These are phyloP conservation scores for Trichophyton equinum DNA, from an alignment of 2,329 filamentous ascomycete species.

Conservation along the genomic window DNA sequence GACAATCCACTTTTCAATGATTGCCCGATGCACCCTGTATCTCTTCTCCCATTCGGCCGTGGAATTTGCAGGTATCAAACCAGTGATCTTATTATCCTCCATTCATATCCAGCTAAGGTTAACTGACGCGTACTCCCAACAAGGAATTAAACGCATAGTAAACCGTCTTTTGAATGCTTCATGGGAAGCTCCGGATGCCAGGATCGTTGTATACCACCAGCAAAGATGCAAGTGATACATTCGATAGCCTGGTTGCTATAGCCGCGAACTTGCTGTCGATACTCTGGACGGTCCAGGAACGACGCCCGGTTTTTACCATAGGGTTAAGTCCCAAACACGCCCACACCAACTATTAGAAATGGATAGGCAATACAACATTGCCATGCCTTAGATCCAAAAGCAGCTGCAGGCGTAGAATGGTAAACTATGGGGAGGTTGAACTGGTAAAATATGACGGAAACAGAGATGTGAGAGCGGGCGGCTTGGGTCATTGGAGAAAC, in stretches of 20 bases:
- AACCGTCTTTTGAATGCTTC: slow-evolving; percentile 31
- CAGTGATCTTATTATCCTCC: slow-evolving; percentile 49
- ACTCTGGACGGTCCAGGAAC: slow-evolving; percentile 19
- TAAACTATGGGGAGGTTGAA: slow-evolving; percentile 67
- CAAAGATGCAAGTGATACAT: slow-evolving; percentile 39
- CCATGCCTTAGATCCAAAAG: slow-evolving; percentile 36
- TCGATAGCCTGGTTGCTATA: slow-evolving; percentile 58
- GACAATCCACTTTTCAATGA: slow-evolving; percentile 34
- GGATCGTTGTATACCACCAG: slow-evolving; percentile 23
- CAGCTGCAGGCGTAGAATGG: slow-evolving; percentile 38
- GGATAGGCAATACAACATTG: slow-evolving; percentile 44
- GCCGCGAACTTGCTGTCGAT: slow-evolving; percentile 48
- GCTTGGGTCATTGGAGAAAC: slow-evolving; percentile 8
- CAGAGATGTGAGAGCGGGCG: not conserved
- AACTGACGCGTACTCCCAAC: slow-evolving; percentile 35
- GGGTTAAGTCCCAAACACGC: slow-evolving; percentile 11
- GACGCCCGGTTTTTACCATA: slow-evolving; percentile 6
- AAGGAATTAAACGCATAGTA: slow-evolving; percentile 34
- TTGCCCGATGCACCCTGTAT: slow-evolving; percentile 37
- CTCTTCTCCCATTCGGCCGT: slow-evolving; percentile 34
- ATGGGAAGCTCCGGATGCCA: slow-evolving; percentile 35
- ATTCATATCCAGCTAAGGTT: slow-evolving; percentile 49
- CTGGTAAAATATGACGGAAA: slow-evolving; percentile 6
- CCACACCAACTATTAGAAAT: slow-evolving; percentile 27
- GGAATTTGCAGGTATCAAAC: slow-evolving; percentile 30